A percentile compares a stretch with the other conserved stretches of the same genome.
These are phyloP conservation scores for Abelmoschus esculentus DNA, from an alignment of 345 rosid genomes.

Conservation along the genomic window DNA sequence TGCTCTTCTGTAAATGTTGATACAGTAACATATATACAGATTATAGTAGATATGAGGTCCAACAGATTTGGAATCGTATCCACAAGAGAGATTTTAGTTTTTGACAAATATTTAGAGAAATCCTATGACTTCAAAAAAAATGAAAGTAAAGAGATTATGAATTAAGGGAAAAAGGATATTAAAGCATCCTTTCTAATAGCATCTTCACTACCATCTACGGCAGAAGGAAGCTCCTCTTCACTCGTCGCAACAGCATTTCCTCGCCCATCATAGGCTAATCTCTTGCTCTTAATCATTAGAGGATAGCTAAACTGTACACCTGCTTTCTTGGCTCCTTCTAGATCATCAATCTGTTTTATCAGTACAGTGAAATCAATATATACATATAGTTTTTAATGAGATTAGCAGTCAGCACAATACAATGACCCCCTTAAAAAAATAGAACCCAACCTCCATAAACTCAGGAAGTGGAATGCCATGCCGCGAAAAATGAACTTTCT, in stretches of 20 bases:
- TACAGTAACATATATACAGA: not conserved
- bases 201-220: conserved; percentile 45
- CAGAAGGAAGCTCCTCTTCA: conserved; percentile 64
- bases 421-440: not conserved
- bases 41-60: not conserved
- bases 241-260: conserved; percentile 94
- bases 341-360: conserved; percentile 54
- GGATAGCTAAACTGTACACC: conserved; percentile 77
- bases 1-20: not conserved
- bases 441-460: conserved; percentile 67
- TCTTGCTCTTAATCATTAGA: conserved; percentile 85
- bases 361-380: conserved; percentile 9
- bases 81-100: not conserved
- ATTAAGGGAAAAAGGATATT: not conserved
- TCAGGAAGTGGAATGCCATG: conserved; percentile 86
- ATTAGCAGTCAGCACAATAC: not conserved
- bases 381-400: not conserved
- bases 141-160: not conserved
- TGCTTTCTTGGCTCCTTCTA: conserved; percentile 64
- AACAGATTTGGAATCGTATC: not conserved
- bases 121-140: not conserved
- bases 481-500: conserved; percentile 82
- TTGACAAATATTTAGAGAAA: not conserved
- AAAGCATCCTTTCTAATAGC: not conserved
- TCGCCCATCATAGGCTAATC: conserved; percentile 95